A percentile compares a stretch with the other conserved stretches of the same genome.
Evolutionary conservation across 352 stramenopile species (phyloP).

Genomic region (Halophytophthora polymorphica): DNA sequence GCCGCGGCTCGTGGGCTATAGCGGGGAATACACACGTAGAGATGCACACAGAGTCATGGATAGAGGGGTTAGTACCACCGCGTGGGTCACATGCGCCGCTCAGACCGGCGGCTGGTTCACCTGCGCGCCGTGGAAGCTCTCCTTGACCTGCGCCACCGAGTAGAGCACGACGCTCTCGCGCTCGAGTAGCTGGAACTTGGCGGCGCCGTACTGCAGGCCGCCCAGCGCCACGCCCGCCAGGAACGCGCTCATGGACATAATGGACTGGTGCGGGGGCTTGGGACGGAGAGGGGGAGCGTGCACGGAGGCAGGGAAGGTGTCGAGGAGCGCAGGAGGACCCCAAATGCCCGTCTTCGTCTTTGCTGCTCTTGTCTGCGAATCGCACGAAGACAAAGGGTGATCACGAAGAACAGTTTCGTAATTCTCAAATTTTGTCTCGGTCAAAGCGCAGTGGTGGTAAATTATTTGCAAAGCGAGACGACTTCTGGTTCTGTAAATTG

Average conservation of each 20-base stretch:
- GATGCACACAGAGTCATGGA: not conserved
- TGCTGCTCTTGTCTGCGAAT: too few species aligned
- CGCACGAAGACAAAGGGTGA: too few species aligned
- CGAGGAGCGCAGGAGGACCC: too few species aligned
- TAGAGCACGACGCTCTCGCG: constrained; percentile 71
- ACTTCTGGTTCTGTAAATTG: too few species aligned
- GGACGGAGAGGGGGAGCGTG: too few species aligned
- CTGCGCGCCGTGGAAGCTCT: constrained; percentile 38
- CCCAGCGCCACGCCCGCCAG: constrained; percentile 58
- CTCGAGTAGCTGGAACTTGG: constrained; percentile 71
- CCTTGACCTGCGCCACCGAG: constrained; percentile 57
- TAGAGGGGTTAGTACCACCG: not conserved
- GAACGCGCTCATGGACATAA: constrained; percentile 71
- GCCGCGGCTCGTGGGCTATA: constrained; percentile 20
- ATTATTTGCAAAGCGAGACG: too few species aligned
- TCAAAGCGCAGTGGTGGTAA: too few species aligned
- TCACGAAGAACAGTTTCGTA: too few species aligned
- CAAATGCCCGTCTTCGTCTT: too few species aligned
- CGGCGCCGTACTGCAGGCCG: constrained; percentile 58
- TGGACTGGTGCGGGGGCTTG: too few species aligned
- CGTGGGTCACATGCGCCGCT: not conserved
- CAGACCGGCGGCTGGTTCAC: constrained; percentile 1
- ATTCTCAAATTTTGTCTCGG: too few species aligned
- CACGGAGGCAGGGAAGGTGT: too few species aligned
- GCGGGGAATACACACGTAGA: not conserved